Conservation (phyloP, 2,329 filamentous ascomycete species). For the Claviceps fusiformis region DNA sequence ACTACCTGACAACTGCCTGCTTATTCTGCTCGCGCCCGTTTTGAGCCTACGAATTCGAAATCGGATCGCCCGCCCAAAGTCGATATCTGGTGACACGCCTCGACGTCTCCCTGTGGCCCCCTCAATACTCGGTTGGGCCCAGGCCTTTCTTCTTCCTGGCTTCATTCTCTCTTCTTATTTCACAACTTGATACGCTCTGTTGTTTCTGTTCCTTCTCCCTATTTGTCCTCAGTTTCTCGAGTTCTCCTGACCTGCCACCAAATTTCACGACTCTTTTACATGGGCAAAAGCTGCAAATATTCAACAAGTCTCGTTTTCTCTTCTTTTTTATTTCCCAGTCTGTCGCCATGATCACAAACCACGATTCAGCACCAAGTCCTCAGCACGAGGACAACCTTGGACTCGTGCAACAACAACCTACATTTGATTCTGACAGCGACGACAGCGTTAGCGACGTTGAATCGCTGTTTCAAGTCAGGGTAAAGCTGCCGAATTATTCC, state of each 20-base stretch:
- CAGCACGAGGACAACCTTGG: slow-evolving; percentile 30
- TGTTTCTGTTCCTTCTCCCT: neutral
- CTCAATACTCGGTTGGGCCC: neutral
- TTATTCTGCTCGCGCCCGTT: neutral
- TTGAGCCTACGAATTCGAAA: neutral
- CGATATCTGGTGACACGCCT: neutral
- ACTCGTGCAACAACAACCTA: slow-evolving; percentile 29
- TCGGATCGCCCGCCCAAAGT: neutral
- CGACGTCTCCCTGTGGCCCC: neutral
- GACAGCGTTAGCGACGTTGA: slow-evolving; percentile 25
- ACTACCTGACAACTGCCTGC: neutral
- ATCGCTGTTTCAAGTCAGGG: slow-evolving; percentile 16
- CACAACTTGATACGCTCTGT: neutral
- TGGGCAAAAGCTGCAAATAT: neutral
- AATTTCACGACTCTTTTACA: neutral
- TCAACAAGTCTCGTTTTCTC: neutral
- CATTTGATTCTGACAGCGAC: slow-evolving; percentile 32
- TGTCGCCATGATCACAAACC: slow-evolving; percentile 28
- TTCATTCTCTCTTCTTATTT: neutral
- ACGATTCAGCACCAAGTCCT: slow-evolving; percentile 19
- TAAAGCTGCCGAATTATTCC: slow-evolving; percentile 5
- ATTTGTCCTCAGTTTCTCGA: neutral
- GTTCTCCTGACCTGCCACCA: neutral
- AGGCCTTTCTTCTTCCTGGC: neutral
- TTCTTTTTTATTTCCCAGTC: slow-evolving; percentile 2